Evolutionary conservation across 352 stramenopile genomes (phyloP).

Genomic region (Phytophthora pluvialis): DNA sequence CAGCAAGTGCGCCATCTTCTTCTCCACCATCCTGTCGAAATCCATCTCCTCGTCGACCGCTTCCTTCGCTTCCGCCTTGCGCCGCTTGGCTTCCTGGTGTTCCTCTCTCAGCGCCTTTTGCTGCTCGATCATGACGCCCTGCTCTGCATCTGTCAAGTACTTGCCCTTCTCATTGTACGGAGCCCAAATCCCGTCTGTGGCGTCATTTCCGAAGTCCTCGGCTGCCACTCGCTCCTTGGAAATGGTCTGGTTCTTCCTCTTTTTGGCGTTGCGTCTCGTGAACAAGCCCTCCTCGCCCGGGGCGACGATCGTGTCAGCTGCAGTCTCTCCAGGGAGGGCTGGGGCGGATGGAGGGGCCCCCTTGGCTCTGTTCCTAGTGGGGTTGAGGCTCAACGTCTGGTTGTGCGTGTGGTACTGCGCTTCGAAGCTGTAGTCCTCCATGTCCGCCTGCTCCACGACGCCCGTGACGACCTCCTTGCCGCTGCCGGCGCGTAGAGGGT

Average conservation of each 20-base stretch:
- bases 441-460: slow-evolving; percentile 68
- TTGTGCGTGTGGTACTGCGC: slow-evolving; percentile 85
- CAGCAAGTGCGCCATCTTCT: slow-evolving; percentile 81
- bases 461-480: slow-evolving; percentile 82
- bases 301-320: slow-evolving; percentile 32
- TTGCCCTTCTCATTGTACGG: slow-evolving; percentile 60
- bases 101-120: slow-evolving; percentile 59
- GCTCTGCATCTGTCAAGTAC: slow-evolving; percentile 53
- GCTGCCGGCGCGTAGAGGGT: slow-evolving; percentile 49
- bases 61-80: slow-evolving; percentile 60
- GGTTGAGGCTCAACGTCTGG: slow-evolving; percentile 40
- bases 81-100: slow-evolving; percentile 62
- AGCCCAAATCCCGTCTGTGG: slow-evolving; percentile 64
- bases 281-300: slow-evolving; percentile 44
- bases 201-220: slow-evolving; percentile 55
- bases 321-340: slow-evolving; percentile 28
- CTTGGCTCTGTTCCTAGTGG: slow-evolving; percentile 29
- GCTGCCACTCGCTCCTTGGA: slow-evolving; percentile 42
- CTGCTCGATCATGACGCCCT: slow-evolving; percentile 57
- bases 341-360: slow-evolving; percentile 37
- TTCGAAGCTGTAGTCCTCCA: slow-evolving; percentile 85
- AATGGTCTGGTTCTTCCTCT: slow-evolving; percentile 46
- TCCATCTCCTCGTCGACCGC: slow-evolving; percentile 83
- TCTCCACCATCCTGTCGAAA: slow-evolving; percentile 90
- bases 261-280: slow-evolving; percentile 46